Base-by-base conservation (phyloP, 805 yeast species). In the Myxozyma udenii region DNA sequence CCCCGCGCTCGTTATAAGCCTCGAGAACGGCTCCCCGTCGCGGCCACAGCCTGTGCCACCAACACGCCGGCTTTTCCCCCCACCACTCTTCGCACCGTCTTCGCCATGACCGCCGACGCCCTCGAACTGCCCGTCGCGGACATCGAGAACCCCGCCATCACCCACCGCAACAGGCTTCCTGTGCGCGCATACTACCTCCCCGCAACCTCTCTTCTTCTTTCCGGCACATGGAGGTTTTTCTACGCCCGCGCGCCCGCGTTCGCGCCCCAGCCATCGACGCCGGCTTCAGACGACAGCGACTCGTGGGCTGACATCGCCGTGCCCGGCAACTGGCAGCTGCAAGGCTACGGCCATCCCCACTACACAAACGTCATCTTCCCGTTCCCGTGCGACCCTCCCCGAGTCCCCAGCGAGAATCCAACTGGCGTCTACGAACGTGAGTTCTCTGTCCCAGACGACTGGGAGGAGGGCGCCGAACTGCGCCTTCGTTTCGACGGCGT, bases 301-400 rank as follows among this genome's bases (percentile, higher is more conserved):
- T 16, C 41, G 2, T 61, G 63, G 64, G 41, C 38, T 1, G 37
- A 33, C 12, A 60, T 66, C 12, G 24, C 51, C 2, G 73, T 70
- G 21, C 73, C 73, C 1, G 69, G 71, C 2, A 68, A 67, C 47
- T 69, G 72, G 71, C 72, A 70, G 60, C 50, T 68, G 25, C 68
- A 68, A 51, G 71, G 71, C 14, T 66, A 54, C 44, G 73, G 71
- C 5, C 52, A 56, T 5, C 73, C 73, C 3, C 66, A 63, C 24
- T 70, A 70, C 47, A 69, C 73, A n/a, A 70, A 70, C 50, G 58
- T 61, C 30, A 52, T 49, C 16, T 70, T 54, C 46, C 71, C 72
- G 9, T 62, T 70, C 53, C 65, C 69, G 2, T 64, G 61, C 28
- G 64, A 67, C 44, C 72, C 71, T 3, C 73, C 73, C 18, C 58